These are phyloP conservation scores for Mucor racemosus DNA, from an alignment of 371 early-diverging fungal species.

Conservation along the genomic window DNA sequence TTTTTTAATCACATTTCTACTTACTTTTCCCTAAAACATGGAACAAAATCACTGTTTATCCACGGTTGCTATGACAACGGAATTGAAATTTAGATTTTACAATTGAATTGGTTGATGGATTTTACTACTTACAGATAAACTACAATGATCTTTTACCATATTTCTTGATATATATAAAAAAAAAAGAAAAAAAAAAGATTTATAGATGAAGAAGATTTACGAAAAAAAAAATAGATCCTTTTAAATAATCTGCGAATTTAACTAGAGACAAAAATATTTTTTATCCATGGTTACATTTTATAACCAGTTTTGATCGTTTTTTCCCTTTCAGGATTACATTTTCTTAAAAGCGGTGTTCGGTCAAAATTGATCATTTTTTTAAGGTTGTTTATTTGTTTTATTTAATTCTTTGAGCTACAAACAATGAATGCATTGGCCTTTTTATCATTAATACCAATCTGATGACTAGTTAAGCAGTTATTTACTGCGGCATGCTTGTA, in stretches of 20 bases:
- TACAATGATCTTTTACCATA: constrained; percentile 6
- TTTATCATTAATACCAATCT: background rate
- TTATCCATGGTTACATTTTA: background rate
- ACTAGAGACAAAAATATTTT: background rate
- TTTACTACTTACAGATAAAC: constrained; percentile 10
- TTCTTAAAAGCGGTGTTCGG: background rate
- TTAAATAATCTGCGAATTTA: background rate
- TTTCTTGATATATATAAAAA: background rate
- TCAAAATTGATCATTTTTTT: background rate
- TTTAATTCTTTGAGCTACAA: background rate
- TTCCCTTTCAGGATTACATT: background rate
- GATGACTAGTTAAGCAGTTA: background rate
- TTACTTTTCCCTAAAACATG: constrained; percentile 28
- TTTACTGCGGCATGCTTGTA: background rate
- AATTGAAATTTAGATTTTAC: background rate
- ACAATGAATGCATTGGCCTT: background rate
- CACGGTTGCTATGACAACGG: constrained; percentile 11
- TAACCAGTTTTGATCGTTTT: background rate
- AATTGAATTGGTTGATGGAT: background rate
- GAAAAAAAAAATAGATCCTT: background rate
- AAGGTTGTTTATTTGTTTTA: background rate
- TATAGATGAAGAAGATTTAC: background rate
- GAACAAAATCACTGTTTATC: constrained; percentile 14
- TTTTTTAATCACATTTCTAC: background rate
- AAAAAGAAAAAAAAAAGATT: background rate